phyloP scores from a whole-genome alignment of 2,329 filamentous ascomycete genomes.

The Rutstroemia sp. region DNA sequence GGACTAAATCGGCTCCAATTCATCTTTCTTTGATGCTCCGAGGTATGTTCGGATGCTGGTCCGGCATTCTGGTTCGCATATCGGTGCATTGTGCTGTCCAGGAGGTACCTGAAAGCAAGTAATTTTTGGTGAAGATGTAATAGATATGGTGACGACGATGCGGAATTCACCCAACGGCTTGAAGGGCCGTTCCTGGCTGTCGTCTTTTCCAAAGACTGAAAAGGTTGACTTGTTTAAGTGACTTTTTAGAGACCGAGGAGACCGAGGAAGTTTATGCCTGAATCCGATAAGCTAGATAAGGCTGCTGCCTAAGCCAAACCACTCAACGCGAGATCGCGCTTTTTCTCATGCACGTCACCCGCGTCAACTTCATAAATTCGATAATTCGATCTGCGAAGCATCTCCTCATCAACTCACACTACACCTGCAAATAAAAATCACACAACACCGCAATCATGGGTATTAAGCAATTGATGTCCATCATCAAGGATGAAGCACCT shows the following conservation, averaged over 20 bases:
- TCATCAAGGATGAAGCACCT: slow-evolving; percentile 90
- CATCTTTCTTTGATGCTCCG: slow-evolving; percentile 2
- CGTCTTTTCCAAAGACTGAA: background rate
- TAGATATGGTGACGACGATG: too few species aligned
- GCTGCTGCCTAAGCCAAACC: background rate
- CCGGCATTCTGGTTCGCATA: background rate
- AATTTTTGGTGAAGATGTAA: too few species aligned
- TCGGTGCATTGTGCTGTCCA: background rate
- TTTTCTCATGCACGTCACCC: slow-evolving; percentile 5
- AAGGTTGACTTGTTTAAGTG: background rate
- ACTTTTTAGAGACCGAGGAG: background rate
- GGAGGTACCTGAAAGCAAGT: too few species aligned
- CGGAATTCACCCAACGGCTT: too few species aligned
- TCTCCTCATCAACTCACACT: background rate
- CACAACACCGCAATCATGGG: slow-evolving; percentile 39
- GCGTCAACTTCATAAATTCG: slow-evolving; percentile 4
- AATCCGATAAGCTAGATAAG: background rate
- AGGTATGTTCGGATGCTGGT: slow-evolving; percentile 7
- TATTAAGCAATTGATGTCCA: slow-evolving; percentile 68
- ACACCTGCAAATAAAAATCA: slow-evolving; percentile 5
- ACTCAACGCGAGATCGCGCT: slow-evolving; percentile 14
- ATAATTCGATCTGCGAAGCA: background rate
- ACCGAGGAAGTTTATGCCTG: background rate
- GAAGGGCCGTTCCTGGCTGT: background rate
- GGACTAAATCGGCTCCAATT: slow-evolving; percentile 1